A percentile compares a stretch with the other conserved stretches of the same genome.
These are phyloP conservation scores for Udeniomyces megalosporus DNA, from an alignment of 768 basidiomycete genomes.

Conservation along the genomic window DNA sequence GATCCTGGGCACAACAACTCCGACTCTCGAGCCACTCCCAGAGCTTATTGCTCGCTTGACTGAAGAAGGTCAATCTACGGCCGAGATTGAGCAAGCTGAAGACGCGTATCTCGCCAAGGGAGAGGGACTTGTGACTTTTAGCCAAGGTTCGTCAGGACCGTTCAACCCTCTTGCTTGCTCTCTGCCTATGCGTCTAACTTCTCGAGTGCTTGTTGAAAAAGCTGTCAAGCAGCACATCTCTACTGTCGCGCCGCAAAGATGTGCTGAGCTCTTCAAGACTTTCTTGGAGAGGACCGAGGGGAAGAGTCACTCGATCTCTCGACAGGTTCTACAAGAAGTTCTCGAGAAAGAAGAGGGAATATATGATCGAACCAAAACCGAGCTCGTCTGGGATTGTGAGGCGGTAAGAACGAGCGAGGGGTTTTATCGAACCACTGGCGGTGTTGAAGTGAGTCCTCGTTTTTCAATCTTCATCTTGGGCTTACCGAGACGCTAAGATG, in stretches of 20 bases:
- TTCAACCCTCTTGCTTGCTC: not conserved
- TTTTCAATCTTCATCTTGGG: too few relatives aligned
- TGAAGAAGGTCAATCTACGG: slow-evolving; percentile 40
- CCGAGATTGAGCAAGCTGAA: slow-evolving; percentile 13
- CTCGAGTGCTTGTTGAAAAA: not conserved
- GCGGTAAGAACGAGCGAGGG: slow-evolving; percentile 78
- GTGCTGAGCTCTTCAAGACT: not conserved
- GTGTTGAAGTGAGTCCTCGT: slow-evolving; percentile 40
- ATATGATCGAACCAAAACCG: not conserved
- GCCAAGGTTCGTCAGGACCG: slow-evolving; percentile 11
- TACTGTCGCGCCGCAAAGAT: too few relatives aligned
- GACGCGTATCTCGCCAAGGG: slow-evolving; percentile 15
- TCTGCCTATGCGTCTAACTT: not conserved
- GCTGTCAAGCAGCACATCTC: not conserved
- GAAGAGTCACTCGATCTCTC: not conserved
- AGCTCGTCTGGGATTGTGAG: slow-evolving; percentile 76
- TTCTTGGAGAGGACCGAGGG: slow-evolving; percentile 1
- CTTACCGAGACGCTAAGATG: too few relatives aligned
- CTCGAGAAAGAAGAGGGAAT: slow-evolving; percentile 1
- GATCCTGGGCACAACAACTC: slow-evolving; percentile 31
- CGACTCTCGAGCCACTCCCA: slow-evolving; percentile 38
- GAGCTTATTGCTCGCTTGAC: slow-evolving; percentile 50
- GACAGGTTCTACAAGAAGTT: not conserved
- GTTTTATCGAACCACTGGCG: slow-evolving; percentile 73
- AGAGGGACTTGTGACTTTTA: slow-evolving; percentile 9